These are phyloP conservation scores for Globisporangium heterothallicum DNA, from an alignment of 352 stramenopile species.

Conservation along the genomic window DNA sequence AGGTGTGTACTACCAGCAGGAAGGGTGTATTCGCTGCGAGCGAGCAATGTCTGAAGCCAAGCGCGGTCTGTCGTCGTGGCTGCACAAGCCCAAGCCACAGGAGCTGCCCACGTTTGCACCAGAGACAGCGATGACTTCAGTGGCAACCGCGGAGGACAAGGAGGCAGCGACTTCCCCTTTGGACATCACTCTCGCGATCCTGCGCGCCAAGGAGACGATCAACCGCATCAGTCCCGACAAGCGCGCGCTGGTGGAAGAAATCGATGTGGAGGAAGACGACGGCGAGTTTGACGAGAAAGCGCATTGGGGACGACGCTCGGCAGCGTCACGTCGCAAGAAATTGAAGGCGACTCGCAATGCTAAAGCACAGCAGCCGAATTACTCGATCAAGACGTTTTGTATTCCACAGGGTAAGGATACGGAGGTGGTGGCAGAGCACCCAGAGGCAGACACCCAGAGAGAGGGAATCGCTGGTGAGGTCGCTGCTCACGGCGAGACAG, in stretches of 20 bases:
- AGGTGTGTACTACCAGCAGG: not conserved
- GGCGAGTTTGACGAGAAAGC: constrained; percentile 63
- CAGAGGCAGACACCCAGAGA: not conserved
- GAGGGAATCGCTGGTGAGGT: not conserved
- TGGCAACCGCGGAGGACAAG: not conserved
- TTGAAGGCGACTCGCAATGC: constrained; percentile 15
- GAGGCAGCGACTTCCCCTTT: constrained; percentile 26
- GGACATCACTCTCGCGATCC: constrained; percentile 32
- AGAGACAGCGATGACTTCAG: not conserved
- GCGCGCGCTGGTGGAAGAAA: constrained; percentile 47
- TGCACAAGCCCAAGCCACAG: constrained; percentile 17
- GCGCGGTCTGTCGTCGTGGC: constrained; percentile 32
- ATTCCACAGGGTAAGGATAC: constrained; percentile 9
- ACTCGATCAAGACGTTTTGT: constrained; percentile 63
- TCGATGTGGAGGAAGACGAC: constrained; percentile 71
- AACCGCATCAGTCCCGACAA: constrained; percentile 50
- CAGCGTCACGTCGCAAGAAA: constrained; percentile 14
- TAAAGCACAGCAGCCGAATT: constrained; percentile 36
- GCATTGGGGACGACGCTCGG: constrained; percentile 49
- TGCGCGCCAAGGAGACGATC: constrained; percentile 38
- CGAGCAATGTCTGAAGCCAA: constrained; percentile 24
- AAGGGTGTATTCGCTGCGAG: not conserved
- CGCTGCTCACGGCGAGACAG: not conserved
- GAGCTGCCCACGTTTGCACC: not conserved
- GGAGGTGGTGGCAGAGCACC: not conserved